phyloP scores from a whole-genome alignment of 2,329 filamentous ascomycete species.

The Ceratocystis papillata region DNA sequence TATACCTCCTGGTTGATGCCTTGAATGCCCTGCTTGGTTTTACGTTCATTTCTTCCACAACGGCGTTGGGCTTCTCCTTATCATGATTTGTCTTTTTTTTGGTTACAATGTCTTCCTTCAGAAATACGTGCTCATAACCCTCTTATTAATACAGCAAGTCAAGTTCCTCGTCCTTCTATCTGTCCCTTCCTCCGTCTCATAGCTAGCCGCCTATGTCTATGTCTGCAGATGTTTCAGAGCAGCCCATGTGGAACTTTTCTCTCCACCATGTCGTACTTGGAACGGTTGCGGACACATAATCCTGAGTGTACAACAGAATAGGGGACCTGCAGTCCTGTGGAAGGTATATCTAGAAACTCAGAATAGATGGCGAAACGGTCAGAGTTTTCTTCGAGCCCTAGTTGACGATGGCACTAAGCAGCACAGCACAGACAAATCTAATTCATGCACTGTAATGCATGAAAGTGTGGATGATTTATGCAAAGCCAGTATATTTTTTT shows the following conservation, averaged over 20 bases:
- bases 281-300: background rate
- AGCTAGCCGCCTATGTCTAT: slow-evolving; percentile 2
- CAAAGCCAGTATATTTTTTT: too few species aligned
- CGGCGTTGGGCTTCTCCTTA: background rate
- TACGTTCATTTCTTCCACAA: background rate
- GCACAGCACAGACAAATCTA: background rate
- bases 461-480: background rate
- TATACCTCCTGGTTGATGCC: background rate
- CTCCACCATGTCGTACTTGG: background rate
- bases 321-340: background rate
- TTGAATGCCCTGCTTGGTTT: background rate
- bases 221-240: background rate
- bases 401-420: too few species aligned
- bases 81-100: background rate
- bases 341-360: background rate
- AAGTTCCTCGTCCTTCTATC: background rate
- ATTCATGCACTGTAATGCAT: background rate
- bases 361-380: too few species aligned
- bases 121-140: background rate
- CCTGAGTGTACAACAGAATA: background rate
- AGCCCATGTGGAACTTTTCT: background rate
- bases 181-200: background rate
- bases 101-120: background rate
- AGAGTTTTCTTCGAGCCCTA: too few species aligned
- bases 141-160: background rate